Conservation (phyloP, 2,329 filamentous ascomycete species). For the Neofusicoccum sp. region DNA sequence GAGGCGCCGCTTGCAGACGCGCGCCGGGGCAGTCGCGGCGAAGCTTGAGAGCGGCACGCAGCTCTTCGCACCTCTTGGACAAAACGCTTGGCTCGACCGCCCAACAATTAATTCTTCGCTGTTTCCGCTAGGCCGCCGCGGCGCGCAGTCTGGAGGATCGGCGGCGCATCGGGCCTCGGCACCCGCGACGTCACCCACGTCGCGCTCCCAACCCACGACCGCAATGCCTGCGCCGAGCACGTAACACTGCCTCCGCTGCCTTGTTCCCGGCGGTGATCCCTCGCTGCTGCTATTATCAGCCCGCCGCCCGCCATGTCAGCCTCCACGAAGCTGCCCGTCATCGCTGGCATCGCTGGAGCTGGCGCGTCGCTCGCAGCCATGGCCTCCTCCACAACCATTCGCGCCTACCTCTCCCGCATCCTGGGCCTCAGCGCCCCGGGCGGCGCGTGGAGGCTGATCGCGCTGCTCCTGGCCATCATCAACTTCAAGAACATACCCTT, state of each 20-base stretch:
- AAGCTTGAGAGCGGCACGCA: slow-evolving; percentile 3
- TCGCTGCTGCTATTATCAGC: not conserved
- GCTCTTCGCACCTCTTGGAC: not conserved
- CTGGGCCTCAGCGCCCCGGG: slow-evolving; percentile 33
- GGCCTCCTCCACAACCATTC: slow-evolving; percentile 25
- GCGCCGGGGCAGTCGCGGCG: not conserved
- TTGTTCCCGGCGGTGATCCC: no score
- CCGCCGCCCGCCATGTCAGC: not conserved
- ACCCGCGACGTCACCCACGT: not conserved
- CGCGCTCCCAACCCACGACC: not conserved
- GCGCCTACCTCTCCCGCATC: slow-evolving; percentile 25
- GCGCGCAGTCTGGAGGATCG: not conserved
- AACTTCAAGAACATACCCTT: slow-evolving; percentile 76
- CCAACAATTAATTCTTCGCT: not conserved
- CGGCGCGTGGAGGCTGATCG: slow-evolving; percentile 34
- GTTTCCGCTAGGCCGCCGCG: not conserved
- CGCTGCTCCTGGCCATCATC: slow-evolving; percentile 37
- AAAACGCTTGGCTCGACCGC: slow-evolving; percentile 11
- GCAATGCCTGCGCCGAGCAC: not conserved
- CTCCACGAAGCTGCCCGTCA: not conserved
- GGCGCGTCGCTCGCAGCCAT: slow-evolving; percentile 25
- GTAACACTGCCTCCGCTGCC: no score
- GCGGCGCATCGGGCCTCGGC: not conserved
- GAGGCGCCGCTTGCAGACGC: not conserved
- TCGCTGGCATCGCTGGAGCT: not conserved